Percentiles rank a stretch among this genome's conserved stretches.
Conservation (phyloP, 176 grass and related monocot genomes). For the Oryza nivara region DNA sequence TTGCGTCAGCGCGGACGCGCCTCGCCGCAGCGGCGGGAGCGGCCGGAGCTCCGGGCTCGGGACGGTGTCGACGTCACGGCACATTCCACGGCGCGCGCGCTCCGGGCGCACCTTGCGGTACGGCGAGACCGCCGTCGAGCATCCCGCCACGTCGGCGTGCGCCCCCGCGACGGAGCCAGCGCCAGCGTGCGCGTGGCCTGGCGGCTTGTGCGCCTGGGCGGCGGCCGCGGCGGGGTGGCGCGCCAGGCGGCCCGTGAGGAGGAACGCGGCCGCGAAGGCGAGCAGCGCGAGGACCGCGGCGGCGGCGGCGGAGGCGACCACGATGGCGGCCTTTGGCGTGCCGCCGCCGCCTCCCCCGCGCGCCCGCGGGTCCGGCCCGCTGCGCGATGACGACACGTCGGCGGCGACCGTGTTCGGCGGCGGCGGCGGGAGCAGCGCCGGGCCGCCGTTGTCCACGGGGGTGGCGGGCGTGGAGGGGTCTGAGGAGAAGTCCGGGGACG, state of each 20-base stretch:
- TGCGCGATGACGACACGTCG: slow-evolving; percentile 52
- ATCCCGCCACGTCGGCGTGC: background rate
- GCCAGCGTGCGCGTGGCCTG: slow-evolving; percentile 20
- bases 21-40: slow-evolving; percentile 65
- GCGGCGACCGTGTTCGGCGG: slow-evolving; percentile 42
- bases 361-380: slow-evolving; percentile 27
- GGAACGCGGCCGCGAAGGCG: slow-evolving; percentile 45
- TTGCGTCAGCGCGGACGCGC: background rate
- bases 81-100: slow-evolving; percentile 52
- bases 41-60: slow-evolving; percentile 84
- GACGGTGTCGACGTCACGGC: slow-evolving; percentile 67
- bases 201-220: slow-evolving; percentile 46
- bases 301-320: slow-evolving; percentile 43
- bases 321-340: slow-evolving; percentile 52
- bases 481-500: slow-evolving; percentile 46
- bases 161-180: background rate
- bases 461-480: slow-evolving; percentile 51
- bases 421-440: slow-evolving; percentile 41
- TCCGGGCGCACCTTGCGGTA: slow-evolving; percentile 68
- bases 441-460: slow-evolving; percentile 27
- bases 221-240: slow-evolving; percentile 27
- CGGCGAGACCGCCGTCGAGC: slow-evolving; percentile 42
- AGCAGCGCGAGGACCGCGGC: slow-evolving; percentile 51
- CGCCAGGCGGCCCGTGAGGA: slow-evolving; percentile 42
- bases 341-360: slow-evolving; percentile 15